Base-by-base conservation (phyloP, 1,284 basidiomycete genomes). In the Tilletia walkeri region DNA sequence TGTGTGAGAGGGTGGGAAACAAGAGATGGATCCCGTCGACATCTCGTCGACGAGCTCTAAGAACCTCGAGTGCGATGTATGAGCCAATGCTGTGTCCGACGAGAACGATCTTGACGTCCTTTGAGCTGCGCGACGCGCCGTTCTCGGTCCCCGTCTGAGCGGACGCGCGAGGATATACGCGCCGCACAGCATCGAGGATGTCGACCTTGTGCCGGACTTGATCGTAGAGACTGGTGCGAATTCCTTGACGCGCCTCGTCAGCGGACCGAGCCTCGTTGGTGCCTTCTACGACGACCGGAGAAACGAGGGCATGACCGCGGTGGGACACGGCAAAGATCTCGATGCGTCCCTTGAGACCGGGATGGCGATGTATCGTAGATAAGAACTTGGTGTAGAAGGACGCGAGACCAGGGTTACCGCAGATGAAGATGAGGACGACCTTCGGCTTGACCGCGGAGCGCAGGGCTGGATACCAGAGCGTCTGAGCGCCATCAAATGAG, bases 321-420 rank as follows among this genome's bases (percentile, higher is more conserved):
- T 80, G 79, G 3, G 75, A 74, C 9, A 79, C 71, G 3, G 72
- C 69, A 3, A 80, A 39, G 61, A 80, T 76, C 67, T 80, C 79
- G 14, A 80, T 63, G 9, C 39, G 48, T 2, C 69, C 65, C n/a
- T 67, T 39, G 30, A 72, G 67, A 12, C 20, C 20, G 9, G 59
- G 34, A n/a, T 41, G 41, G 47, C 50, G 45, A 54, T 71, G 59
- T 34, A 70, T 66, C 14, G 50, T n/a, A 50, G 73, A 72, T 1
- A 80, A 70, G 59, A 75, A 80, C 24, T 67, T 70, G 12, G 73
- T 72, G 70, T 80, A 80, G 72, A 78, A 80, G 49, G 68, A 69
- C 4, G 68, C 41, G 4, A 80, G 36, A 3, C 79, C 79, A 0
- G 79, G 79, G 66, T 80, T 80, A 54, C 79, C 79, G 0, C 76